Evolutionary conservation across 2,329 filamentous ascomycete species (phyloP).

Genomic region (Aspergillus clavatus): DNA sequence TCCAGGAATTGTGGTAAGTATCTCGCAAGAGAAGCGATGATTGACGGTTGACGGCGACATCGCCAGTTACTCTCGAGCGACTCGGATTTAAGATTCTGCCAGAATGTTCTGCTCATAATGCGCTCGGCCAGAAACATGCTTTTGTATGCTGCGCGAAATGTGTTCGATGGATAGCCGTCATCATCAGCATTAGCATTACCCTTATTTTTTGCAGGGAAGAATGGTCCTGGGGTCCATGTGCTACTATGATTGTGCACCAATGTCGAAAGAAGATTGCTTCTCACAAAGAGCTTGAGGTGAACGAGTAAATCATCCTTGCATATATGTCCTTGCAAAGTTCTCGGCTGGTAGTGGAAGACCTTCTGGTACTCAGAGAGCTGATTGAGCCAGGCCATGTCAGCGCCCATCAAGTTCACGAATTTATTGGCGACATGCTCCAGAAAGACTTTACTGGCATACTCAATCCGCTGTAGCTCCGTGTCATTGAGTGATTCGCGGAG

Average conservation of each 20-base stretch:
- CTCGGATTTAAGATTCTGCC: constrained; percentile 4
- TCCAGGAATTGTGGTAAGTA: background rate
- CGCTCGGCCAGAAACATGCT: constrained; percentile 9
- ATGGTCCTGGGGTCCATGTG: background rate
- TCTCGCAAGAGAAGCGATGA: constrained; percentile 11
- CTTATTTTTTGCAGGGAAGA: background rate
- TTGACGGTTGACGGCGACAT: background rate
- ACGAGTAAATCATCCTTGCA: constrained; percentile 18
- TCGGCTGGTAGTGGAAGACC: constrained; percentile 19
- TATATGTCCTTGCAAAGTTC: constrained; percentile 9
- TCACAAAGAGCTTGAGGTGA: constrained; percentile 29
- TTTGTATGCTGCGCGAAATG: constrained; percentile 4
- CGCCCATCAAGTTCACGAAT: constrained; percentile 30
- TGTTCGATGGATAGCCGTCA: constrained; percentile 4
- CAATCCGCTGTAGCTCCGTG: constrained; percentile 52
- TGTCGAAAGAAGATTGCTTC: constrained; percentile 24
- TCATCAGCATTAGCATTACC: too few species aligned
- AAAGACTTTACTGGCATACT: constrained; percentile 55
- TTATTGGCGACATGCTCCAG: constrained; percentile 43
- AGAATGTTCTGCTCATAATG: constrained; percentile 13
- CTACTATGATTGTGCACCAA: constrained; percentile 2
- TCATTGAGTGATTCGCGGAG: constrained; percentile 48
- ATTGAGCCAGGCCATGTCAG: constrained; percentile 38
- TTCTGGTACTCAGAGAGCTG: constrained; percentile 26
- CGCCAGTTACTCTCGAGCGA: background rate